Evolutionary conservation across 163 green algal genomes (phyloP).

Genomic region (Coccomyxa subellipsoidea): DNA sequence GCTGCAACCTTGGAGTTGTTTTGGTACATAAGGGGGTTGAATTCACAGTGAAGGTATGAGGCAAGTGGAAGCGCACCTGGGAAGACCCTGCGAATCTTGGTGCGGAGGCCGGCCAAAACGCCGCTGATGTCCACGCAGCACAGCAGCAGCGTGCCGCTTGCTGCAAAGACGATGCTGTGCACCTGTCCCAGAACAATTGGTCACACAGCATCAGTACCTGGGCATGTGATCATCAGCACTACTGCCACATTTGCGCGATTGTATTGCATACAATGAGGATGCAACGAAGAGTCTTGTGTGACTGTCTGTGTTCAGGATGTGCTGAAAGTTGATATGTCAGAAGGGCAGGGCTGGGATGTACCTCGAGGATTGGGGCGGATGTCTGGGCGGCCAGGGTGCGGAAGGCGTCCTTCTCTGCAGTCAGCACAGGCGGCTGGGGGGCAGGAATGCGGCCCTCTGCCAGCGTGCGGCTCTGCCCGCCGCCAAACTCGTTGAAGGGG

Average conservation of each 20-base stretch:
- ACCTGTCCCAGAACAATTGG: conserved; percentile 16
- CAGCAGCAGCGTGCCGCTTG: conserved; percentile 22
- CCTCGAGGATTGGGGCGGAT: not conserved
- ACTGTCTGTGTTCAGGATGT: too few species aligned
- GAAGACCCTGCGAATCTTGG: conserved; percentile 7
- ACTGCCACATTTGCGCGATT: not conserved
- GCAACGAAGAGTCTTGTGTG: not conserved
- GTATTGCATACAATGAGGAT: not conserved
- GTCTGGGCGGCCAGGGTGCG: conserved; percentile 9
- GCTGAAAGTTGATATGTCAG: too few species aligned
- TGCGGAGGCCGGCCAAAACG: conserved; percentile 15
- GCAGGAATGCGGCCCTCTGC: conserved; percentile 13
- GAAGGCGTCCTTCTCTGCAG: not conserved
- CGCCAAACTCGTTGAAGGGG: conserved; percentile 13
- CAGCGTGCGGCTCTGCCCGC: conserved; percentile 6
- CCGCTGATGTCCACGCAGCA: conserved; percentile 20
- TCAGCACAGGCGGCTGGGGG: not conserved
- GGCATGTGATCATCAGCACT: too few species aligned
- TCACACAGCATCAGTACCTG: not conserved
- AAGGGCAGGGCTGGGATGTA: not conserved
- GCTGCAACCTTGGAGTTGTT: too few species aligned
- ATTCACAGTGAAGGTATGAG: not conserved
- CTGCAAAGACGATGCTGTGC: conserved; percentile 21
- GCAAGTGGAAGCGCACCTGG: conserved; percentile 9
- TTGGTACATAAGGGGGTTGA: too few species aligned